phyloP scores from a whole-genome alignment of 352 stramenopile genomes.

The Phytophthora agathidicida region DNA sequence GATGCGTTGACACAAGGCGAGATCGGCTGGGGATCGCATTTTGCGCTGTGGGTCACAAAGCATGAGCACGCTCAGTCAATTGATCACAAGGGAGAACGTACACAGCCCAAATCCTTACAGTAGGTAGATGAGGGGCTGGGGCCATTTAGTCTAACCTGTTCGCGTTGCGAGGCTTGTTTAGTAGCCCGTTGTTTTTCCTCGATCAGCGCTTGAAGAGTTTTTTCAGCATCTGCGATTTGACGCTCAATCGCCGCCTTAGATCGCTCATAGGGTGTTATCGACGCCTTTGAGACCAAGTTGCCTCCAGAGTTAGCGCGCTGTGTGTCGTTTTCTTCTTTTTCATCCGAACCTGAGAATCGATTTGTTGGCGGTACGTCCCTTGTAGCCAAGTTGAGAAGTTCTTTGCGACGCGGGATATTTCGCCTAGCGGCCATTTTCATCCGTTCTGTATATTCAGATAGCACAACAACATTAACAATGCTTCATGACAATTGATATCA shows the following conservation, averaged over 20 bases:
- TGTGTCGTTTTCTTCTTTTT: not conserved
- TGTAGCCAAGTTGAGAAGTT: conserved; percentile 2
- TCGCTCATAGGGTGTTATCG: not conserved
- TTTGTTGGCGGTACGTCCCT: conserved; percentile 8
- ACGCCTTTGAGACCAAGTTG: not conserved
- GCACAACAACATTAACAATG: not conserved
- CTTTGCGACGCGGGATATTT: not conserved
- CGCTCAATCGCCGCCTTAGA: conserved; percentile 11
- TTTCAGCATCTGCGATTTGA: conserved; percentile 19
- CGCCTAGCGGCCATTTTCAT: conserved; percentile 14
- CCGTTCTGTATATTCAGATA: conserved; percentile 9
- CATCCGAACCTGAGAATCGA: not conserved
- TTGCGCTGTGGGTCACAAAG: conserved; percentile 7
- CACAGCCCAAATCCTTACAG: conserved; percentile 8
- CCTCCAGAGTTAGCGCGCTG: not conserved
- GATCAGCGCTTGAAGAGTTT: conserved; percentile 8
- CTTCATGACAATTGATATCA: conserved; percentile 10
- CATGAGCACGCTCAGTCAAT: not conserved
- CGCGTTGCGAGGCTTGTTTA: not conserved
- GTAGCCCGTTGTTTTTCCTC: not conserved
- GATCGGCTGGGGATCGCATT: not conserved
- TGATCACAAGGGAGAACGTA: not conserved
- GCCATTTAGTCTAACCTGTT: not conserved
- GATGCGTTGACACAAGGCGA: not conserved
- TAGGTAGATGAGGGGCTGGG: not conserved